These are phyloP conservation scores for Mimosa pudica DNA, from an alignment of 306 rosid species.

Conservation along the genomic window DNA sequence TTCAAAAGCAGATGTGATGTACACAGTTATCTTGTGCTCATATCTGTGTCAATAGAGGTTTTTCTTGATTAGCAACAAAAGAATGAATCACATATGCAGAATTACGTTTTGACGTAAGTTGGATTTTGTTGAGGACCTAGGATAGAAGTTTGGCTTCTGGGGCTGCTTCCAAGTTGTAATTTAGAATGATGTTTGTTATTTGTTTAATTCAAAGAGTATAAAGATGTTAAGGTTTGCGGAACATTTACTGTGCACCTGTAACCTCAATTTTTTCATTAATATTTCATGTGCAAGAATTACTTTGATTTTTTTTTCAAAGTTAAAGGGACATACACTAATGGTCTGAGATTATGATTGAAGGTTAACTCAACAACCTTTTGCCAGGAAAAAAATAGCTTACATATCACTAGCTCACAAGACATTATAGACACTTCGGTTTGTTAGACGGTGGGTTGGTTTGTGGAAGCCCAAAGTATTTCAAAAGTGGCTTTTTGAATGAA, in stretches of 20 bases:
- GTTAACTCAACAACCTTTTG: too few relatives aligned
- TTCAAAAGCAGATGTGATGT: not conserved
- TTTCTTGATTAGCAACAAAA: conserved; percentile 21
- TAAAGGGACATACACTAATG: too few relatives aligned
- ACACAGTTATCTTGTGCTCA: not conserved
- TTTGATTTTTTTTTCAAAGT: not conserved
- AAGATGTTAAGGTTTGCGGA: not conserved
- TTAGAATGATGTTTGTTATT: not conserved
- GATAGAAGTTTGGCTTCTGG: conserved; percentile 19
- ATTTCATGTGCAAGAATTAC: not conserved
- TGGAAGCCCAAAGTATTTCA: not conserved
- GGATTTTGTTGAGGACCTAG: conserved; percentile 15
- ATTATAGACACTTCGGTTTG: too few relatives aligned
- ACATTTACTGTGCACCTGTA: not conserved
- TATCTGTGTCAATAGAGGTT: not conserved
- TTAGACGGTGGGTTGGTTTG: not conserved
- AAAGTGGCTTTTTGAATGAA: not conserved
- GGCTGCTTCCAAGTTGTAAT: conserved; percentile 29
- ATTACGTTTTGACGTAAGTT: conserved; percentile 23
- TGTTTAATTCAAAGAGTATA: conserved; percentile 12
- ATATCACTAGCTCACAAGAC: too few relatives aligned
- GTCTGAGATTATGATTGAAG: too few relatives aligned
- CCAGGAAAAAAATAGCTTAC: too few relatives aligned
- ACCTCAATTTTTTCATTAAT: not conserved
- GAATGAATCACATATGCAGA: not conserved